Conservation (phyloP, 257 asterid genomes). For the Nicotiana tabacum region DNA sequence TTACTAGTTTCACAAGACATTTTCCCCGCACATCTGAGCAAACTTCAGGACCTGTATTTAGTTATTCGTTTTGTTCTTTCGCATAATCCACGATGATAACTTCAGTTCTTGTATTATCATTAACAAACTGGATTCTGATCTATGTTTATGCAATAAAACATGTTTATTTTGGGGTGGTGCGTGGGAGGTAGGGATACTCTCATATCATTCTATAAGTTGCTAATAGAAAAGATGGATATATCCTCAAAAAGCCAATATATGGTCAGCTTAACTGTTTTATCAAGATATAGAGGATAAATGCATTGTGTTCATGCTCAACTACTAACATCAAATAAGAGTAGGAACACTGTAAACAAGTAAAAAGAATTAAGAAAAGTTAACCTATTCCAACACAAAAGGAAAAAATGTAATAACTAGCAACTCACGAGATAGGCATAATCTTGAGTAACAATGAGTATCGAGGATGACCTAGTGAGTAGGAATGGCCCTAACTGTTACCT, state of each 20-base stretch:
- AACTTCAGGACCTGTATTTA: background rate
- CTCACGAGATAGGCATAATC: background rate
- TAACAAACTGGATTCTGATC: background rate
- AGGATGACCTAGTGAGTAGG: background rate
- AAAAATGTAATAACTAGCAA: background rate
- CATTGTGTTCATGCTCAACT: background rate
- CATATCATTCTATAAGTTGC: background rate
- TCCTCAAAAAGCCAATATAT: background rate
- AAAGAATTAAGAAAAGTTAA: background rate
- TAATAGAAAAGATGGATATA: background rate
- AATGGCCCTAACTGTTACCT: background rate
- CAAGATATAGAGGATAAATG: background rate
- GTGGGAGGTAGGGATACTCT: background rate
- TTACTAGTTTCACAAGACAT: background rate
- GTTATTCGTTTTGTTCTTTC: too few relatives aligned
- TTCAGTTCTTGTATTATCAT: too few relatives aligned
- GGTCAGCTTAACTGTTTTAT: background rate
- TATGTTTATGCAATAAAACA: background rate
- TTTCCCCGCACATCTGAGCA: background rate
- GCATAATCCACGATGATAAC: too few relatives aligned
- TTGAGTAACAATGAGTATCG: background rate
- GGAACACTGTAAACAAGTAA: background rate
- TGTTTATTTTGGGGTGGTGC: too few relatives aligned
- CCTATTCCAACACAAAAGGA: background rate
- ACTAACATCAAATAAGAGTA: background rate